Evolutionary conservation across 2,329 filamentous ascomycete genomes (phyloP).

Genomic region (Aspergillus udagawae): DNA sequence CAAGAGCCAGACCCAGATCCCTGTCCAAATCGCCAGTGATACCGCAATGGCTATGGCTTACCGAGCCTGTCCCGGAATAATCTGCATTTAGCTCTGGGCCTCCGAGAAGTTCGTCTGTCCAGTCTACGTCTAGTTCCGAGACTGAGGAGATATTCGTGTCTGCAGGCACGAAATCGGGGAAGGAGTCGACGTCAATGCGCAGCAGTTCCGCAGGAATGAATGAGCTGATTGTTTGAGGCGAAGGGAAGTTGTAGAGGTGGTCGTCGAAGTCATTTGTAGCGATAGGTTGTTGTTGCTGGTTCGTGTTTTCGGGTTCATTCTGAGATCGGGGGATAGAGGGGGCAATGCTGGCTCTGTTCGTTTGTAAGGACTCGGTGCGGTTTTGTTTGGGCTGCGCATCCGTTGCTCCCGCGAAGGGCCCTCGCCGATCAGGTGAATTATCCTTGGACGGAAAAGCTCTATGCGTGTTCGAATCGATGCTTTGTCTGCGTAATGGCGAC

Average conservation of each 20-base stretch:
- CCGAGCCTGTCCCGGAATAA: slow-evolving; percentile 2
- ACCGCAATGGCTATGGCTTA: slow-evolving; percentile 10
- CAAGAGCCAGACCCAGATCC: slow-evolving; percentile 29
- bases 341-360: slow-evolving; percentile 1
- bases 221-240: slow-evolving; percentile 8
- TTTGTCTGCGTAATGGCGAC: slow-evolving; percentile 8
- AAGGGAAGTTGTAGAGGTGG: slow-evolving; percentile 11
- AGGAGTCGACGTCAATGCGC: slow-evolving; percentile 23
- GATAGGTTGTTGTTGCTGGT: slow-evolving; percentile 11
- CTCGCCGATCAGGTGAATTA: slow-evolving; percentile 8
- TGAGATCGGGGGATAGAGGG: not conserved
- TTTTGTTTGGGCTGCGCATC: not conserved
- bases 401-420: slow-evolving; percentile 4
- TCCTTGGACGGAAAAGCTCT: slow-evolving; percentile 6
- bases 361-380: not conserved
- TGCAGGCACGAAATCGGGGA: slow-evolving; percentile 13
- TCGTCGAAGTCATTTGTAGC: slow-evolving; percentile 23
- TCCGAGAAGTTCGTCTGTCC: slow-evolving; percentile 28
- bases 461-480: slow-evolving; percentile 10
- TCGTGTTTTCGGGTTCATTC: not conserved
- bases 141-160: slow-evolving; percentile 5
- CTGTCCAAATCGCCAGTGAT: slow-evolving; percentile 37
- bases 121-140: slow-evolving; percentile 25
- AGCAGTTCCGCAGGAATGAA: slow-evolving; percentile 18
- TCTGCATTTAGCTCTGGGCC: slow-evolving; percentile 16